Evolutionary conservation across 2,329 filamentous ascomycete genomes (phyloP), one percentile per base, ranked within the genome.

Genomic region (Cladosporium cucumerinum): DNA sequence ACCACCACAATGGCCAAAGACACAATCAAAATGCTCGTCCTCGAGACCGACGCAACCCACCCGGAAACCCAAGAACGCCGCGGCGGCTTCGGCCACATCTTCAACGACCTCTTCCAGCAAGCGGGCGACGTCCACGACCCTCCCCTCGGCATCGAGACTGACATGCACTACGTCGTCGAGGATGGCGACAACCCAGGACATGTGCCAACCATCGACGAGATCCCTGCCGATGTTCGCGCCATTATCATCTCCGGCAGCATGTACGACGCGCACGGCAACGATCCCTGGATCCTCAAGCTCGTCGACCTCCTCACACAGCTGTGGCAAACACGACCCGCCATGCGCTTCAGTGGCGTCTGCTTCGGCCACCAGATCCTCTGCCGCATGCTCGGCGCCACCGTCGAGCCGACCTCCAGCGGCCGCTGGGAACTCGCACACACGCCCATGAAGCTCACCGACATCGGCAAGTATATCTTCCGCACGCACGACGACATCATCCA

Each of bases 31-130:
- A 80, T 82, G 72, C 76, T 87, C 62, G 84, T 87, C 65, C 79
- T 87, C 8, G 85, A 87, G 72, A 87, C 85, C 0, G 85, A 87
- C 69, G 77, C 81, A 63, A 80, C 84, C 28, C 82, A 86, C 67
- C 81, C 82, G 14, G 78, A 85, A 8, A 85, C 82, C 1, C 72
- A 81, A 54, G 70, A 77, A 21, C 77, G 81, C 54, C 78, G 75
- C n/a, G 85, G 85, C 16, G 79, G 79, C 6, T 87, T 86, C 69
- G 84, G 83, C 10, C 75, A 85, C 48, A 82, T 87, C 26, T 72
- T 87, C 11, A 78, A 86, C 66, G 69, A 77, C 1, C 79, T 85
- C 46, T 85, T 87, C 66, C 74, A 77, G 25, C 73, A 77, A 36
- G 85, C 84, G 2, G 86, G 85, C 3, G 73, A 78, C 25, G 76